These are phyloP conservation scores for Penicillium bovifimosum DNA, from an alignment of 495 filamentous ascomycete species.

Conservation along the genomic window DNA sequence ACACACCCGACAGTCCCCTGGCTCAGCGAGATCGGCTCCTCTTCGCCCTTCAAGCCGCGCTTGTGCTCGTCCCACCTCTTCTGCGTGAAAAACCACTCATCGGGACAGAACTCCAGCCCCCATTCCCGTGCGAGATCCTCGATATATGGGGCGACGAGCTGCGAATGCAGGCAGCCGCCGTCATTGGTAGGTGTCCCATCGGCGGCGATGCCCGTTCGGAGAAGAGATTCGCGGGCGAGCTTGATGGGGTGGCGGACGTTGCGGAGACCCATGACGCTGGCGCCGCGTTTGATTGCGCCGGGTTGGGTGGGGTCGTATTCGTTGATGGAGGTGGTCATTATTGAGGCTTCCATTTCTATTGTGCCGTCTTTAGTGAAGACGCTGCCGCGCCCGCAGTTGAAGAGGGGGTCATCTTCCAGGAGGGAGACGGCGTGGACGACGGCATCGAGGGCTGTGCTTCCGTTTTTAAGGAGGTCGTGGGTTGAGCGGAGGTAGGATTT, in stretches of 20 bases:
- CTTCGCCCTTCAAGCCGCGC: conserved; percentile 52
- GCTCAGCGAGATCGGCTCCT: conserved; percentile 30
- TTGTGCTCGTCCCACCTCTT: conserved; percentile 79
- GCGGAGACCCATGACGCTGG: conserved; percentile 65
- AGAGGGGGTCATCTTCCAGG: conserved; percentile 77
- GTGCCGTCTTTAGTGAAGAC: conserved; percentile 79
- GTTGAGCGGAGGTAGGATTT: conserved; percentile 53
- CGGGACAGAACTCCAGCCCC: conserved; percentile 62
- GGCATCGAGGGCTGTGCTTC: conserved; percentile 58
- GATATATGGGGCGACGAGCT: conserved; percentile 60
- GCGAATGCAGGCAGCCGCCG: conserved; percentile 56
- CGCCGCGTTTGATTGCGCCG: conserved; percentile 66
- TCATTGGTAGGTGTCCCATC: conserved; percentile 27
- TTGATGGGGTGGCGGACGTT: conserved; percentile 74
- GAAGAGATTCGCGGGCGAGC: conserved; percentile 65
- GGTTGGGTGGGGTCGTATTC: neutral
- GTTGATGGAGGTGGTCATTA: conserved; percentile 65
- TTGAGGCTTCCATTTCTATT: conserved; percentile 83
- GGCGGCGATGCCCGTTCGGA: conserved; percentile 43
- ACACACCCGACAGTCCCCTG: conserved; percentile 86
- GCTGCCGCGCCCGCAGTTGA: conserved; percentile 80
- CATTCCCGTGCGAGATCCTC: conserved; percentile 61
- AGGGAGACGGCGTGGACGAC: conserved; percentile 70
- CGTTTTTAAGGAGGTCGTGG: conserved; percentile 34
- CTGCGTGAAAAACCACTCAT: conserved; percentile 73